Evolutionary conservation across 371 early-diverging fungal genomes (phyloP), one percentile per base, ranked within the genome.

Genomic region (Phascolomyces articulosus): DNA sequence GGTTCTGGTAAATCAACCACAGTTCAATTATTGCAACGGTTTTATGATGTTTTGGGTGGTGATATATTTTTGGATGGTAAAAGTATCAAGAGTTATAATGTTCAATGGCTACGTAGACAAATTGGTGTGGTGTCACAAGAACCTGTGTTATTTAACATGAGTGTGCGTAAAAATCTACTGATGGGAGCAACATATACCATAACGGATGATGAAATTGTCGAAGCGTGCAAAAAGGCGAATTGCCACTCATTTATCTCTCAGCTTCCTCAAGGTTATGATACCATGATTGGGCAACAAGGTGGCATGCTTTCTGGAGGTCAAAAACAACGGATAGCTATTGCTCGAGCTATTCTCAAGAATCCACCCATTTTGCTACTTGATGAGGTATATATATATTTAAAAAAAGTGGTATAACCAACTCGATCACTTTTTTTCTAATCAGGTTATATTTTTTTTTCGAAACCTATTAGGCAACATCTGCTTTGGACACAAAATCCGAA

Each of bases 1-100:
- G 97, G 98, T 18, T 88, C 90, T 34, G 96, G 98, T 48, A 95
- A 95, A 72, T 93, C 94, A 16, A 97, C 98, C 24, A 89, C 92
- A 47, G 82, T 97, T 51, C 90, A 90, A 55, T 87, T 98, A 27
- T 59, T 96, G 31, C 92, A 95, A 72, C 93, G 98, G 57, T 96
- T 97, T 77, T 98, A 98, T 73, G 88, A 91, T 64, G 84, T 91
- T 3, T 64, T 69, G 16, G 67, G 63, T 31, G 95, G 95, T 34
- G 59, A 72, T 1, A 82, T 95, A 31, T 64, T 71, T 21, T 27
- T 95, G 13, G 95, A 95, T 72, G 94, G 95, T 40, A 71, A 76
- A 15, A 78, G 91, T 57, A 72, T 93, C 38, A 80, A 84, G 55
- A 82, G 83, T 13, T 82, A 87, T 61, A 91, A 95, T 66, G 67